Conservation (phyloP, 805 yeast genomes). For the Lipomyces yamanashiensis region DNA sequence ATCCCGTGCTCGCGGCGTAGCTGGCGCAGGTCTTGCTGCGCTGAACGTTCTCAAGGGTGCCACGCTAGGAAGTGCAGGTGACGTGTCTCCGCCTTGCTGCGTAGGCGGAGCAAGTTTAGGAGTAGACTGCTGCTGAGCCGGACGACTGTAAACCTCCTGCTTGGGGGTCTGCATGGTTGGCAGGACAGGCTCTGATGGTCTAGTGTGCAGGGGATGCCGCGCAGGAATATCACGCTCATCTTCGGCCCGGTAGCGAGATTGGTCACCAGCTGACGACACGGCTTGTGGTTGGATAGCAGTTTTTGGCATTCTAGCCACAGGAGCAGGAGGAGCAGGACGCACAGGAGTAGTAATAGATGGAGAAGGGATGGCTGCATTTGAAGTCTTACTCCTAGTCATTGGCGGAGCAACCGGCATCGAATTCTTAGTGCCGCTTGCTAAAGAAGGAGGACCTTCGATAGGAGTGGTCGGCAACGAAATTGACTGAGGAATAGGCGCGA, state of each 20-base stretch:
- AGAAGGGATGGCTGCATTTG: not conserved
- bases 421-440: not conserved
- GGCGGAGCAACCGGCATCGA: not conserved
- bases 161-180: slow-evolving; percentile 2
- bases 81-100: not conserved
- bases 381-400: slow-evolving; percentile 8
- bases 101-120: slow-evolving; percentile 2
- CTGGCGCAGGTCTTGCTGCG: slow-evolving; percentile 34
- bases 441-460: not conserved
- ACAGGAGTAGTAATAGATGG: slow-evolving; percentile 10
- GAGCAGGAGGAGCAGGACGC: slow-evolving; percentile 25
- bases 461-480: not conserved
- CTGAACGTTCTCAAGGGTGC: slow-evolving; percentile 29
- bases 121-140: slow-evolving; percentile 23
- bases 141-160: slow-evolving; percentile 1
- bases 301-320: not conserved
- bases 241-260: not conserved
- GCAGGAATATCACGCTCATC: slow-evolving; percentile 29
- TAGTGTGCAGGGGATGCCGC: slow-evolving; percentile 27
- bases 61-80: slow-evolving; percentile 9
- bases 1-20: slow-evolving; percentile 24
- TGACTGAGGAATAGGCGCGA: not conserved
- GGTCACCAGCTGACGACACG: not conserved
- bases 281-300: slow-evolving; percentile 2
- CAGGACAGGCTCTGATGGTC: slow-evolving; percentile 8